phyloP scores from a whole-genome alignment of 2,329 filamentous ascomycete genomes.

The Tolypocladium album region DNA sequence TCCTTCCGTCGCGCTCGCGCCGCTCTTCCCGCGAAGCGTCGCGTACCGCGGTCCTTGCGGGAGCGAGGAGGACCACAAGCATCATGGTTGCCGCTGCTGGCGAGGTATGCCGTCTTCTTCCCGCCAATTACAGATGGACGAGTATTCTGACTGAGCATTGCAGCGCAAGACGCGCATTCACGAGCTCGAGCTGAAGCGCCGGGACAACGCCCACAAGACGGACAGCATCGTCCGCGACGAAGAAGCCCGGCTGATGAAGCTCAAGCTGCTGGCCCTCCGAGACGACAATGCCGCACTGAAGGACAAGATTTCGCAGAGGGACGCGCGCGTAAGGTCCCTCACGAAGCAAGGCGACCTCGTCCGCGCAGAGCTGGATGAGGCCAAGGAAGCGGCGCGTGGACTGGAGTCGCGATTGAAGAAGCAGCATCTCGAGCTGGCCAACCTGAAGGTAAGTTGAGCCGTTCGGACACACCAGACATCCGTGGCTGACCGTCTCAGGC shows the following conservation, averaged over 20 bases:
- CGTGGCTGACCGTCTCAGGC: constrained; percentile 33
- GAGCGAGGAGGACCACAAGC: constrained; percentile 1
- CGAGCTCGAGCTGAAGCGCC: constrained; percentile 59
- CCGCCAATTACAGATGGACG: not conserved
- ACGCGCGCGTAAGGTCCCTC: constrained; percentile 45
- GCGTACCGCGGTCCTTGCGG: not conserved
- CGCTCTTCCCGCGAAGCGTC: not conserved
- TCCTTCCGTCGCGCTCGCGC: not conserved
- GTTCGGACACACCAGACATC: too few species aligned
- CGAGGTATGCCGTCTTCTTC: constrained; percentile 13
- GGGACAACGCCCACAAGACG: constrained; percentile 51
- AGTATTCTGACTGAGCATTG: constrained; percentile 1
- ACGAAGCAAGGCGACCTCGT: constrained; percentile 27
- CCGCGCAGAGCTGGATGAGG: constrained; percentile 29
- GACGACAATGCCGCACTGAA: constrained; percentile 63
- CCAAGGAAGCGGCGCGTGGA: constrained; percentile 28
- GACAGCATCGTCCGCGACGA: constrained; percentile 66
- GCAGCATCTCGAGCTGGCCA: constrained; percentile 36
- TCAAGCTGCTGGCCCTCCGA: constrained; percentile 60
- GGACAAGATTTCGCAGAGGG: constrained; percentile 48
- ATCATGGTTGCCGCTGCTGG: constrained; percentile 14
- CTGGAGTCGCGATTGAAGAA: constrained; percentile 38
- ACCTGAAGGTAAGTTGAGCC: constrained; percentile 29
- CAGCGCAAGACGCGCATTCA: constrained; percentile 37
- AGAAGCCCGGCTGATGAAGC: constrained; percentile 55